Conservation (phyloP, 768 basidiomycete species). For the Calocybe indica region DNA sequence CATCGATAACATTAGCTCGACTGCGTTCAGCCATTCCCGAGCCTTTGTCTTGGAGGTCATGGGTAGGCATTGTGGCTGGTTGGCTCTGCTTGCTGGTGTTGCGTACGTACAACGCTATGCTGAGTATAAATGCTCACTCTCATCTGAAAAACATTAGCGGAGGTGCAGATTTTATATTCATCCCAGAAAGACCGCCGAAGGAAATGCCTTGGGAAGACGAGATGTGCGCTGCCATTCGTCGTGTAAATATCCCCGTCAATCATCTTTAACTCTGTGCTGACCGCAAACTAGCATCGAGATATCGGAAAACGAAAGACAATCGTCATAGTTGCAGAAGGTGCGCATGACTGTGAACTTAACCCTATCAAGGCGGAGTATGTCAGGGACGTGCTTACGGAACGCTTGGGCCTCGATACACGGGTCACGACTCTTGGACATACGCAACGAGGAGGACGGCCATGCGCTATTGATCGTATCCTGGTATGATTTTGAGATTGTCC, state of each 20-base stretch:
- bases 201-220: constrained; percentile 81
- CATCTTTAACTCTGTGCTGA: background rate
- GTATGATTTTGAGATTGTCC: constrained; percentile 34
- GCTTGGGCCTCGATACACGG: constrained; percentile 88
- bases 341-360: constrained; percentile 79
- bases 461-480: constrained; percentile 88
- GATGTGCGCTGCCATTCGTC: constrained; percentile 82
- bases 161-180: constrained; percentile 97
- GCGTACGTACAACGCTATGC: constrained; percentile 42
- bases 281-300: constrained; percentile 66
- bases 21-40: constrained; percentile 91
- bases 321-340: constrained; percentile 97
- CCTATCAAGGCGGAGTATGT: constrained; percentile 92
- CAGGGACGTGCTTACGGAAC: constrained; percentile 81
- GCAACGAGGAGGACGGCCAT: constrained; percentile 91
- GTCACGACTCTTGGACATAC: constrained; percentile 98
- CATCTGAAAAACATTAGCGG: constrained; percentile 33
- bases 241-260: constrained; percentile 39
- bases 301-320: constrained; percentile 97
- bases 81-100: constrained; percentile 88
- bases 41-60: constrained; percentile 99
- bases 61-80: constrained; percentile 99
- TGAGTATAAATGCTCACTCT: background rate
- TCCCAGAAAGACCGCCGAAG: constrained; percentile 87
- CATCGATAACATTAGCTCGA: constrained; percentile 97